These are phyloP conservation scores for Penicillium sp. DNA, from an alignment of 2,329 filamentous ascomycete genomes.

Conservation along the genomic window DNA sequence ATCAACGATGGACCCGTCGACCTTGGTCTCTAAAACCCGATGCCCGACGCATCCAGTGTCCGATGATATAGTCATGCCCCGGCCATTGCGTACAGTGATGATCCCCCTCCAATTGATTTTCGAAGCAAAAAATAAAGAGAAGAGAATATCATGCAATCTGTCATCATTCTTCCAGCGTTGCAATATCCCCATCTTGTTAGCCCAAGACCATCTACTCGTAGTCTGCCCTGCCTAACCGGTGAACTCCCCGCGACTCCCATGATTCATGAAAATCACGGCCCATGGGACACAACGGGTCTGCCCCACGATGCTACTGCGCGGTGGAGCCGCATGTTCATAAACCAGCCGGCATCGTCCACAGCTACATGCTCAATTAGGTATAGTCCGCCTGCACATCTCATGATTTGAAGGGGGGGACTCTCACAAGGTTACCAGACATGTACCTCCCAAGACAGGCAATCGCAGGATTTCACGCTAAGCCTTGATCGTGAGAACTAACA, in stretches of 20 bases:
- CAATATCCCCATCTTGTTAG: background rate
- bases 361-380: too few relatives aligned
- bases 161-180: too few relatives aligned
- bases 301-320: slow-evolving; percentile 7
- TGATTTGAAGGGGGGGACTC: too few relatives aligned
- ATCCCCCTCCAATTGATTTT: too few relatives aligned
- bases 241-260: slow-evolving; percentile 9
- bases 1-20: background rate
- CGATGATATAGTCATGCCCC: background rate
- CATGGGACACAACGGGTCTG: slow-evolving; percentile 15
- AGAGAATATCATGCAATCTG: background rate
- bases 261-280: slow-evolving; percentile 8
- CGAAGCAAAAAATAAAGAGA: background rate
- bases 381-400: too few relatives aligned
- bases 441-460: slow-evolving; percentile 4
- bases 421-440: background rate
- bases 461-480: slow-evolving; percentile 11
- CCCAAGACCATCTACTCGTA: too few relatives aligned
- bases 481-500: background rate
- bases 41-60: background rate
- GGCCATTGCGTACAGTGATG: too few relatives aligned
- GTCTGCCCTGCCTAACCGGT: background rate
- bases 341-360: background rate
- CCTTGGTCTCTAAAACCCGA: too few relatives aligned
- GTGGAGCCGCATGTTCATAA: background rate